phyloP scores from a whole-genome alignment of 495 filamentous ascomycete genomes.

The Bryoglossum gracile region DNA sequence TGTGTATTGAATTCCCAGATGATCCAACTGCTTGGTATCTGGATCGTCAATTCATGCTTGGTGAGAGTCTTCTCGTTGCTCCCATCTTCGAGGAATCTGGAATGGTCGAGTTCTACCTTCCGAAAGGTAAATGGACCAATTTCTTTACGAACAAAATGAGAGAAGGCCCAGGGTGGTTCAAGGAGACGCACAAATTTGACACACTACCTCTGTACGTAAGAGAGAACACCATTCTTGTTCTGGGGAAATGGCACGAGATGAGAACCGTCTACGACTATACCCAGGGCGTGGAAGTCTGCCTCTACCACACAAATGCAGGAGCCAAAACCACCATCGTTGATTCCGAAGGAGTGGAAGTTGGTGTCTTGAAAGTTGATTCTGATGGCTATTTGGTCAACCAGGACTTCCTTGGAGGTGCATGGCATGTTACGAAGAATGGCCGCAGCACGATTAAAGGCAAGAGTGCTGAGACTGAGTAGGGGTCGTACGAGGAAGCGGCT shows the following conservation, averaged over 20 bases:
- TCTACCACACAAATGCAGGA: constrained; percentile 32
- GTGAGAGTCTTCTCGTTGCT: constrained; percentile 49
- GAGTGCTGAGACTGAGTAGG: background rate
- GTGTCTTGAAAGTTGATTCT: constrained; percentile 25
- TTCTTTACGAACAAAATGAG: constrained; percentile 37
- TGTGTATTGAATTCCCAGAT: constrained; percentile 59
- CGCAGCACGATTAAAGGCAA: constrained; percentile 9
- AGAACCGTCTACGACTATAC: constrained; percentile 45
- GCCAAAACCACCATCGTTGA: constrained; percentile 32
- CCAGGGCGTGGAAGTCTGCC: constrained; percentile 34
- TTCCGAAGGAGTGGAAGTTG: constrained; percentile 27
- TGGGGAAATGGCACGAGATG: constrained; percentile 37
- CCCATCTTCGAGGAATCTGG: constrained; percentile 55
- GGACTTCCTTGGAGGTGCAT: constrained; percentile 15
- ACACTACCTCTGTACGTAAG: constrained; percentile 43
- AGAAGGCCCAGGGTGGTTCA: constrained; percentile 40
- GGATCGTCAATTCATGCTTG: constrained; percentile 64
- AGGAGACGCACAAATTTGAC: constrained; percentile 39
- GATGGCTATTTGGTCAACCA: constrained; percentile 15
- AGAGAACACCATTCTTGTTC: constrained; percentile 39
- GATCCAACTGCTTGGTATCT: constrained; percentile 55
- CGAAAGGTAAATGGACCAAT: constrained; percentile 49
- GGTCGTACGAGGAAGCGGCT: background rate
- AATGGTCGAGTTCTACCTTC: constrained; percentile 56
- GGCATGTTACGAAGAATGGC: constrained; percentile 18